A percentile compares a stretch with the other conserved stretches of the same genome.
Conservation (phyloP, 148 eudicot genomes). For the Agrostemma githago region DNA sequence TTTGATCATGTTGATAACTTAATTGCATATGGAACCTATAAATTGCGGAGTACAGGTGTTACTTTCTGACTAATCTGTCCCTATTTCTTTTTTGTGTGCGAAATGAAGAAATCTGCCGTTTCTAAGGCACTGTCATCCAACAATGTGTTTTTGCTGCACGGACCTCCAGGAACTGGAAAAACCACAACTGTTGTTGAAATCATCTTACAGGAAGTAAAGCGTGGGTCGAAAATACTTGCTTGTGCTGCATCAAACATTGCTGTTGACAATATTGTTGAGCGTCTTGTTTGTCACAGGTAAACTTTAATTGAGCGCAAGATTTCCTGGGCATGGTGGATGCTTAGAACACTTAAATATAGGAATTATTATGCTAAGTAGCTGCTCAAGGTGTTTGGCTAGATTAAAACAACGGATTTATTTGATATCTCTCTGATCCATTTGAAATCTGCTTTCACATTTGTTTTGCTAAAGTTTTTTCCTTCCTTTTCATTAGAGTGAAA, state of each 20-base stretch:
- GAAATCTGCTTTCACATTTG: background rate
- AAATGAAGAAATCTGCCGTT: slow-evolving; percentile 75
- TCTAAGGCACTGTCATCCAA: slow-evolving; percentile 83
- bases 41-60: background rate
- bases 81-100: slow-evolving; percentile 11
- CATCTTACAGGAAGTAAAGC: slow-evolving; percentile 93
- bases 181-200: slow-evolving; percentile 96
- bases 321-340: background rate
- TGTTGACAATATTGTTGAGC: slow-evolving; percentile 94
- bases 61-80: slow-evolving; percentile 9
- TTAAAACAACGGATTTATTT: background rate
- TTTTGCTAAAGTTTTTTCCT: slow-evolving; percentile 3
- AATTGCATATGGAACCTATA: background rate
- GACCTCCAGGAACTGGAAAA: slow-evolving; percentile 99
- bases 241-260: slow-evolving; percentile 99
- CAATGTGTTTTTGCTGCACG: slow-evolving; percentile 84
- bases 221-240: slow-evolving; percentile 97
- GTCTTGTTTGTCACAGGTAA: slow-evolving; percentile 86
- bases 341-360: background rate
- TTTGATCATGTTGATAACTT: background rate
- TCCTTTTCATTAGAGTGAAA: slow-evolving; percentile 57
- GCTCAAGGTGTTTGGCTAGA: background rate
- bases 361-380: background rate
- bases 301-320: slow-evolving; percentile 1
- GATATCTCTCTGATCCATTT: background rate